A percentile compares a stretch with the other conserved stretches of the same genome.
Conservation (phyloP, 371 early-diverging fungal species). For the Astathelohania contejeani region DNA sequence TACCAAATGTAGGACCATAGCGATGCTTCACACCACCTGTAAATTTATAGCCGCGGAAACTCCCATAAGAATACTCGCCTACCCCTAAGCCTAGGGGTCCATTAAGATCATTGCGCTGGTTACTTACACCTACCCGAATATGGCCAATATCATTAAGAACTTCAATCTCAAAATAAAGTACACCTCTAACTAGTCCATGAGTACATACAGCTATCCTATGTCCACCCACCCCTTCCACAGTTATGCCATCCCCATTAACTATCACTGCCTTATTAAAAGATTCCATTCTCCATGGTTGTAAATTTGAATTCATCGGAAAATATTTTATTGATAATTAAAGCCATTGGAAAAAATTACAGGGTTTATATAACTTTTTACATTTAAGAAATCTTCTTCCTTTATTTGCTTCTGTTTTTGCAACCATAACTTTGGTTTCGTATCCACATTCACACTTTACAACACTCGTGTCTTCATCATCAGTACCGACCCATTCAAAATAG, state of each 20-base stretch:
- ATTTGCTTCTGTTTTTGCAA: conserved; percentile 45
- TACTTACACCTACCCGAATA: neutral
- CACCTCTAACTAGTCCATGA: neutral
- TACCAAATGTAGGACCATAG: neutral
- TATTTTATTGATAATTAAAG: too few relatives aligned
- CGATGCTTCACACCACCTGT: neutral
- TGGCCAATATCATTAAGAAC: neutral
- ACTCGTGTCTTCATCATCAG: neutral
- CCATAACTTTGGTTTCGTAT: conserved; percentile 25
- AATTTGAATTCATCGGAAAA: too few relatives aligned
- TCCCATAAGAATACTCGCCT: neutral
- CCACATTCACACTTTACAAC: conserved; percentile 48
- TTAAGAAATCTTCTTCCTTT: conserved; percentile 45
- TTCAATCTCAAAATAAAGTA: neutral
- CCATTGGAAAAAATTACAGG: conserved; percentile 52
- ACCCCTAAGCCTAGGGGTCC: neutral
- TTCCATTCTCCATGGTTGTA: too few relatives aligned
- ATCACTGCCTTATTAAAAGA: too few relatives aligned
- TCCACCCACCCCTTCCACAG: conserved; percentile 3
- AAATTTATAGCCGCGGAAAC: neutral
- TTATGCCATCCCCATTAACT: too few relatives aligned
- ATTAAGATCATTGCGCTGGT: neutral
- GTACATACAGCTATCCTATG: conserved; percentile 3
- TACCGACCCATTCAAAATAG: conserved; percentile 43
- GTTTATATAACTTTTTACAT: conserved; percentile 50